A percentile compares a stretch with the other conserved stretches of the same genome.
Conservation (phyloP, 768 basidiomycete genomes). For the Mycena venus region DNA sequence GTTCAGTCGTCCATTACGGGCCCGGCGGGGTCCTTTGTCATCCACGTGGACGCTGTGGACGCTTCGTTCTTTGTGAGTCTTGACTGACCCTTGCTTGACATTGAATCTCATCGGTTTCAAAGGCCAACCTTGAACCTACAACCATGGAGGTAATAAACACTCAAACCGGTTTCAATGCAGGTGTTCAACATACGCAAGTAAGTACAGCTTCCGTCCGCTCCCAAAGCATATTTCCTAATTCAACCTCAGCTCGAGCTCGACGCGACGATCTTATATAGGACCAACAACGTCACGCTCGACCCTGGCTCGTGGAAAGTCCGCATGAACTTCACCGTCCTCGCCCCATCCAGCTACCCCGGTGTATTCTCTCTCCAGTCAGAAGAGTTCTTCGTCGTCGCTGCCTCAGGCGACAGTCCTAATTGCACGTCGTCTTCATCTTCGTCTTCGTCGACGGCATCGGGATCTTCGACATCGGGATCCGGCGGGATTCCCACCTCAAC, state of each 20-base stretch:
- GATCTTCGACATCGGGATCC: background rate
- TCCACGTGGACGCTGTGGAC: background rate
- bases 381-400: slow-evolving; percentile 13
- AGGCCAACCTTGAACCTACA: background rate
- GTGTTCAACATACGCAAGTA: background rate
- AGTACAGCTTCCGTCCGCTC: background rate
- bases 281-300: slow-evolving; percentile 1
- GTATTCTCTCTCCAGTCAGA: slow-evolving; percentile 8
- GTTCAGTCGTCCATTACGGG: background rate
- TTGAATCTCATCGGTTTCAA: background rate
- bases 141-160: slow-evolving; percentile 10
- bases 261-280: background rate
- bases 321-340: slow-evolving; percentile 8
- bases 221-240: background rate
- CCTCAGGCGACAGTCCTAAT: background rate
- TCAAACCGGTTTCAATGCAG: background rate
- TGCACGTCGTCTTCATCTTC: slow-evolving; percentile 8
- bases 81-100: background rate
- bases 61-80: background rate
- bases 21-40: background rate
- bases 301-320: slow-evolving; percentile 12
- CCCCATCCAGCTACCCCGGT: background rate
- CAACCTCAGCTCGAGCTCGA: background rate
- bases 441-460: background rate
- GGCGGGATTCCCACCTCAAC: background rate